These are phyloP conservation scores for Botrytis elliptica DNA, from an alignment of 2,329 filamentous ascomycete species.

Conservation along the genomic window DNA sequence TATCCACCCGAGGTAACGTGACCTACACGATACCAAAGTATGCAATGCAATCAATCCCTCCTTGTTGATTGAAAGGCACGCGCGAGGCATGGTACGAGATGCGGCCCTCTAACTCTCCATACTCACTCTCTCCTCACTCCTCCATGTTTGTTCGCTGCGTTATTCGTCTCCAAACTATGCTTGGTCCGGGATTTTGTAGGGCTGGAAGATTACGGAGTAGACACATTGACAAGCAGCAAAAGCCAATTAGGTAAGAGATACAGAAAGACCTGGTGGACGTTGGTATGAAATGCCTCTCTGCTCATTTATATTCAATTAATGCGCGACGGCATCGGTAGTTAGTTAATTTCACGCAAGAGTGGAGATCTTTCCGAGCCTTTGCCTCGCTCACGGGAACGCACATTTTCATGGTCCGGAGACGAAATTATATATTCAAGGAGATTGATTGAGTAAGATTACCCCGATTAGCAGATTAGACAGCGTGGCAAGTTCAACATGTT, in stretches of 20 bases:
- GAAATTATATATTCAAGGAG: slow-evolving; percentile 8
- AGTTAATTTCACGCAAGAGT: slow-evolving; percentile 9
- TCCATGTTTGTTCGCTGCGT: neutral
- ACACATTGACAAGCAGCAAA: neutral
- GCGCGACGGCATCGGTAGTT: neutral
- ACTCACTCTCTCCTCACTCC: neutral
- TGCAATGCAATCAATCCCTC: neutral
- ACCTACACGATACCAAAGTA: neutral
- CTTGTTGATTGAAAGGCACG: neutral
- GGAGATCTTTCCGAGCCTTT: slow-evolving; percentile 5
- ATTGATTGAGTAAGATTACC: neutral
- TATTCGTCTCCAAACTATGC: neutral
- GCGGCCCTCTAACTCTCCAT: neutral
- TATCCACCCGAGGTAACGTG: neutral
- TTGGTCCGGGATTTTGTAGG: neutral
- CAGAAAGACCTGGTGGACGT: neutral
- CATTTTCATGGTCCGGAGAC: neutral
- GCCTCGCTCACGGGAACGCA: neutral
- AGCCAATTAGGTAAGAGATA: neutral
- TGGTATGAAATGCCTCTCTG: neutral
- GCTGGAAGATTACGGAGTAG: neutral
- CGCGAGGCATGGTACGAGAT: neutral
- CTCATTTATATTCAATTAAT: slow-evolving; percentile 2
- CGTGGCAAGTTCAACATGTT: slow-evolving; percentile 1
- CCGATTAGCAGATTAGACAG: slow-evolving; percentile 5